Percentiles rank a stretch among this genome's conserved stretches.
These are phyloP conservation scores for Akanthomyces lecanii DNA, from an alignment of 2,329 filamentous ascomycete genomes.

Conservation along the genomic window DNA sequence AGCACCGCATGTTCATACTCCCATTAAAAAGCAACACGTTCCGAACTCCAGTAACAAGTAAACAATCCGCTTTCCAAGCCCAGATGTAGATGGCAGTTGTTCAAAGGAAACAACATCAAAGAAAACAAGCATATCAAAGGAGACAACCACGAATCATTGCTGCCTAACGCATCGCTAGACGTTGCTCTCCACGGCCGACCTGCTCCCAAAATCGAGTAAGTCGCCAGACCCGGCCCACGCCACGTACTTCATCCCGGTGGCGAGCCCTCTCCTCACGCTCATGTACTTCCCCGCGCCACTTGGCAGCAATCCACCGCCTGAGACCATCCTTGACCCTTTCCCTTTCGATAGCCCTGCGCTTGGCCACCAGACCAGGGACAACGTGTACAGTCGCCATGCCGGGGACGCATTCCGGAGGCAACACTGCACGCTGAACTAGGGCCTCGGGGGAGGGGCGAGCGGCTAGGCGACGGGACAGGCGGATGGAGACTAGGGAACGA, in stretches of 20 bases:
- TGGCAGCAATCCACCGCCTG: slow-evolving; percentile 59
- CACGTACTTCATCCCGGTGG: slow-evolving; percentile 46
- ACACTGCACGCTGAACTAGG: slow-evolving; percentile 59
- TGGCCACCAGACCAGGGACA: slow-evolving; percentile 59
- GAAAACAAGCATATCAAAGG: background rate
- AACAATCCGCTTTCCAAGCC: background rate
- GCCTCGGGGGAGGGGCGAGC: slow-evolving; percentile 55
- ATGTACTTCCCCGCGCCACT: slow-evolving; percentile 50
- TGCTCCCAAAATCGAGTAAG: slow-evolving; percentile 64
- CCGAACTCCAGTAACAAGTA: background rate
- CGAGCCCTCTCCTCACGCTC: slow-evolving; percentile 45
- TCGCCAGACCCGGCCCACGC: slow-evolving; percentile 56
- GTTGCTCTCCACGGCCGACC: slow-evolving; percentile 41
- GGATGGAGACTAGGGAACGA: slow-evolving; percentile 61
- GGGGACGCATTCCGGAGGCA: slow-evolving; percentile 60
- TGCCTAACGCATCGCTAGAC: slow-evolving; percentile 13
- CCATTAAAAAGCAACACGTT: background rate
- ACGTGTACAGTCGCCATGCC: slow-evolving; percentile 40
- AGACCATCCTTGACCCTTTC: slow-evolving; percentile 65
- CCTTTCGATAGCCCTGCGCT: slow-evolving; percentile 58
- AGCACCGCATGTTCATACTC: background rate
- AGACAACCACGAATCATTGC: background rate
- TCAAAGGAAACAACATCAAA: background rate
- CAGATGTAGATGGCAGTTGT: background rate
- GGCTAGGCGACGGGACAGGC: slow-evolving; percentile 57